Evolutionary conservation across 1,139 yeast genomes (phyloP).

Genomic region (Lizanozyma gosingica): DNA sequence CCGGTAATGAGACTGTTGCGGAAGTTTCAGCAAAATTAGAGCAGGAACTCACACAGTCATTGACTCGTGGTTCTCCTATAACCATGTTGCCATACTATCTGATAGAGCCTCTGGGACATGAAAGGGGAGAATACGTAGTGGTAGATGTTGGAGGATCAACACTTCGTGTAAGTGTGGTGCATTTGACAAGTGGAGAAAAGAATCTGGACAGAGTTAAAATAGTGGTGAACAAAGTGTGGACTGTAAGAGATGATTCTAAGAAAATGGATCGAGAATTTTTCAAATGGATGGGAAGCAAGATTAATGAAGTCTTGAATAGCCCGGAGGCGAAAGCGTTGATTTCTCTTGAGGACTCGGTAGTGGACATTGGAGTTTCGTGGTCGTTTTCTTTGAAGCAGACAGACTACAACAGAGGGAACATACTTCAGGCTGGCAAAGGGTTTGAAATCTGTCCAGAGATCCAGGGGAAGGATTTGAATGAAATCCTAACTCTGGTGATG

Average conservation of each 20-base stretch:
- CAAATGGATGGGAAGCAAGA: slow-evolving; percentile 27
- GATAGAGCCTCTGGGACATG: slow-evolving; percentile 33
- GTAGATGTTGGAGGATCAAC: slow-evolving; percentile 53
- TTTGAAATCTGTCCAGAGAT: slow-evolving; percentile 34
- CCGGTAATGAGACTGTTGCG: too few species aligned
- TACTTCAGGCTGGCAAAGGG: slow-evolving; percentile 44
- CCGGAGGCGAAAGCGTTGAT: slow-evolving; percentile 6
- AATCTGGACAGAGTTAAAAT: slow-evolving; percentile 14
- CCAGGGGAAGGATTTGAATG: slow-evolving; percentile 31
- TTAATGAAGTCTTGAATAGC: slow-evolving; percentile 19
- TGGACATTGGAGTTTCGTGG: slow-evolving; percentile 48
- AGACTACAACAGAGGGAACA: slow-evolving; percentile 34
- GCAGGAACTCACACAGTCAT: background rate
- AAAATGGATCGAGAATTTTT: slow-evolving; percentile 31
- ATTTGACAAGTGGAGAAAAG: slow-evolving; percentile 7
- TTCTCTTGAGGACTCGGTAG: slow-evolving; percentile 7
- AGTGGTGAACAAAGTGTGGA: slow-evolving; percentile 32
- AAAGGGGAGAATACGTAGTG: slow-evolving; percentile 35
- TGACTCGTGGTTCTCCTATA: slow-evolving; percentile 14
- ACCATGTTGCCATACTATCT: slow-evolving; percentile 42
- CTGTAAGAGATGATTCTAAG: slow-evolving; percentile 29
- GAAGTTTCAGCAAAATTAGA: too few species aligned
- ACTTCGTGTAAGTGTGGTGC: slow-evolving; percentile 38
- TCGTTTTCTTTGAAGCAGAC: slow-evolving; percentile 46
- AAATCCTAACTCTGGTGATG: slow-evolving; percentile 3